These are phyloP conservation scores for Linum trigynum DNA, from an alignment of 345 rosid genomes.

Conservation along the genomic window DNA sequence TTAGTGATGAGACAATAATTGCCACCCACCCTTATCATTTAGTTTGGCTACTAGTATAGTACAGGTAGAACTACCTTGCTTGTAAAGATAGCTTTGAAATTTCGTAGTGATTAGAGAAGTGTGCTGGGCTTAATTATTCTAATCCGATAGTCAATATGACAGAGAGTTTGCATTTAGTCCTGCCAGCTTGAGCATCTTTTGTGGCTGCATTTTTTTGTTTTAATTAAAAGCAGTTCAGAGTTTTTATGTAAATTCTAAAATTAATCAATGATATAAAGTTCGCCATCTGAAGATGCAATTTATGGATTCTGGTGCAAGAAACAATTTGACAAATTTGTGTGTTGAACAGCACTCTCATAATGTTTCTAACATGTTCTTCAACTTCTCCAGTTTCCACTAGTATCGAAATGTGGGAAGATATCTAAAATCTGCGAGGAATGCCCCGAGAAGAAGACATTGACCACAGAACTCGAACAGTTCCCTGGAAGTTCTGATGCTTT, in stretches of 20 bases:
- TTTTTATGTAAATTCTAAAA: no score
- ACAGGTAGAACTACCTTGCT: neutral
- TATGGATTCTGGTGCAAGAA: neutral
- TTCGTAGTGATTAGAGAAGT: no score
- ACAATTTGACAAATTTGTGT: neutral
- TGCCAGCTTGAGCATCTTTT: no score
- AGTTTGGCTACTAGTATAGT: neutral
- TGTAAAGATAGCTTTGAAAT: no score
- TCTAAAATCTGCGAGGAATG: conserved; percentile 48
- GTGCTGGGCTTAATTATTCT: no score
- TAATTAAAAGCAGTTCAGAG: no score
- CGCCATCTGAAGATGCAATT: no score
- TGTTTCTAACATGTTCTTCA: conserved; percentile 14
- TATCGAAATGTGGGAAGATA: conserved; percentile 80
- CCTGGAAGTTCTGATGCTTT: conserved; percentile 76
- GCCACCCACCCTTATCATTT: neutral
- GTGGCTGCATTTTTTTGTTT: no score
- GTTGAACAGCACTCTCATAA: neutral
- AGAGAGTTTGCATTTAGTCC: no score
- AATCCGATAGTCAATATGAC: no score
- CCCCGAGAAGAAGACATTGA: conserved; percentile 23
- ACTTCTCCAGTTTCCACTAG: conserved; percentile 72
- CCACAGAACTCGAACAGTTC: conserved; percentile 52
- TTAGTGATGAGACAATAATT: no score
- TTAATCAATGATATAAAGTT: no score